Evolutionary conservation across 2,329 filamentous ascomycete species (phyloP).

Genomic region (Harringtonia lauricola): DNA sequence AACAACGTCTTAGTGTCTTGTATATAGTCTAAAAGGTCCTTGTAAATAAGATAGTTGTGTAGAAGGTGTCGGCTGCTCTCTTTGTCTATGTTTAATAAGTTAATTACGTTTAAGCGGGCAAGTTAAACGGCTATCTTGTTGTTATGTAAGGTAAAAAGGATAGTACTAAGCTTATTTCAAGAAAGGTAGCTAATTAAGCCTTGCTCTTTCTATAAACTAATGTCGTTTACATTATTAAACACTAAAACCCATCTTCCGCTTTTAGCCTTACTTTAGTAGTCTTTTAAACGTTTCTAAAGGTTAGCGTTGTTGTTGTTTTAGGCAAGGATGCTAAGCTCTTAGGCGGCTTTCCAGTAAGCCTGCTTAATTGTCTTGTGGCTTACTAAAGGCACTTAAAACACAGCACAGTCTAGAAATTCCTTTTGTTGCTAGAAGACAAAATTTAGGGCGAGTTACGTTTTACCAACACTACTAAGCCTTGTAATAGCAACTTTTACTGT

Average conservation of each 20-base stretch:
- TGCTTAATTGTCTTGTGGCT: slow-evolving; percentile 20
- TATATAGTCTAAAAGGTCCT: neutral
- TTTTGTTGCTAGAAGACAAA: too few species aligned
- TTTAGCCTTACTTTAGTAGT: slow-evolving; percentile 16
- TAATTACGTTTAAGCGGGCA: slow-evolving; percentile 11
- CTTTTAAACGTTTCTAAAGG: slow-evolving; percentile 23
- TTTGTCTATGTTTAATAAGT: slow-evolving; percentile 13
- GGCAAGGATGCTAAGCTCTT: slow-evolving; percentile 15
- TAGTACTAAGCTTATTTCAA: neutral
- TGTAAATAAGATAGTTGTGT: too few species aligned
- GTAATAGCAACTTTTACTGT: slow-evolving; percentile 15
- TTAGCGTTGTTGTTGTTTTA: slow-evolving; percentile 23
- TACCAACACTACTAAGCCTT: slow-evolving; percentile 24
- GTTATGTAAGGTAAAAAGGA: slow-evolving; percentile 15
- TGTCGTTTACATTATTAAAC: slow-evolving; percentile 33
- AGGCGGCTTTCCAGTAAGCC: slow-evolving; percentile 22
- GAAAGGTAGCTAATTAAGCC: slow-evolving; percentile 6
- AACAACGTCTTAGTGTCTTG: neutral
- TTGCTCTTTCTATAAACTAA: slow-evolving; percentile 15
- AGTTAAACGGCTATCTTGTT: too few species aligned
- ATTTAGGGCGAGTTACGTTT: too few species aligned
- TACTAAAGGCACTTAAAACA: too few species aligned
- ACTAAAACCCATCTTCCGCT: slow-evolving; percentile 27
- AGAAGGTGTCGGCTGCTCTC: slow-evolving; percentile 13
- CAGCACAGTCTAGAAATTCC: too few species aligned